phyloP scores from a whole-genome alignment of 2,329 filamentous ascomycete genomes.

The Harringtonia lauricola region DNA sequence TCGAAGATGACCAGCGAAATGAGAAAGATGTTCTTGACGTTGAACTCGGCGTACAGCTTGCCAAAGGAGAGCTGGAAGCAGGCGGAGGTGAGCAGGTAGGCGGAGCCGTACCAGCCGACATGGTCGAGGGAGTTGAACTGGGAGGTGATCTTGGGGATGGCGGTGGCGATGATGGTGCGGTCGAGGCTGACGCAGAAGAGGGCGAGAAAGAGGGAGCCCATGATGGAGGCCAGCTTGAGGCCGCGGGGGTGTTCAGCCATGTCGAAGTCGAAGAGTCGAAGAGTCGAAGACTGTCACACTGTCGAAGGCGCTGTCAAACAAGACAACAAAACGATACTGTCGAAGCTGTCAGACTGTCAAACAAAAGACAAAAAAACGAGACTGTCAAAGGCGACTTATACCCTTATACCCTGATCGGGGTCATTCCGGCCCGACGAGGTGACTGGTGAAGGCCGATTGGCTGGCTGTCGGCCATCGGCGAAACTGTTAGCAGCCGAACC shows the following conservation, averaged over 20 bases:
- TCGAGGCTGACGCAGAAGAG: background rate
- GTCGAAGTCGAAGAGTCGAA: too few relatives aligned
- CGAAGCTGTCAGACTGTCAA: too few relatives aligned
- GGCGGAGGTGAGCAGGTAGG: slow-evolving; percentile 10
- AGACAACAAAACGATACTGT: too few relatives aligned
- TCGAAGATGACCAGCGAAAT: slow-evolving; percentile 28
- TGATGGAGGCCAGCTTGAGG: background rate
- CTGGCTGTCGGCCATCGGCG: background rate
- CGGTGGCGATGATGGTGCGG: slow-evolving; percentile 26
- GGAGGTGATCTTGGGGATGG: slow-evolving; percentile 28
- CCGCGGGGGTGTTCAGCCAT: too few relatives aligned
- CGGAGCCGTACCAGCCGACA: slow-evolving; percentile 35
- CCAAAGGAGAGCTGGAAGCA: slow-evolving; percentile 9
- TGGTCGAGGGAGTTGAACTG: slow-evolving; percentile 29
- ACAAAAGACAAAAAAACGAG: too few relatives aligned
- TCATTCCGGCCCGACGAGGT: too few relatives aligned
- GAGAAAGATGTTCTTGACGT: slow-evolving; percentile 9
- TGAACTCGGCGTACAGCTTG: slow-evolving; percentile 8
- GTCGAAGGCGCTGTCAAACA: too few relatives aligned
- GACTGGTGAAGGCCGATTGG: too few relatives aligned
- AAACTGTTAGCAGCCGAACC: too few relatives aligned
- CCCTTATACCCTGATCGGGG: background rate
- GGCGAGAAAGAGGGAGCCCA: background rate
- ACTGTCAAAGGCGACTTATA: too few relatives aligned
- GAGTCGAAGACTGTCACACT: too few relatives aligned